Percentiles rank a stretch among this genome's conserved stretches.
Conservation (phyloP, 306 rosid species). For the Ormosia semicastrata region DNA sequence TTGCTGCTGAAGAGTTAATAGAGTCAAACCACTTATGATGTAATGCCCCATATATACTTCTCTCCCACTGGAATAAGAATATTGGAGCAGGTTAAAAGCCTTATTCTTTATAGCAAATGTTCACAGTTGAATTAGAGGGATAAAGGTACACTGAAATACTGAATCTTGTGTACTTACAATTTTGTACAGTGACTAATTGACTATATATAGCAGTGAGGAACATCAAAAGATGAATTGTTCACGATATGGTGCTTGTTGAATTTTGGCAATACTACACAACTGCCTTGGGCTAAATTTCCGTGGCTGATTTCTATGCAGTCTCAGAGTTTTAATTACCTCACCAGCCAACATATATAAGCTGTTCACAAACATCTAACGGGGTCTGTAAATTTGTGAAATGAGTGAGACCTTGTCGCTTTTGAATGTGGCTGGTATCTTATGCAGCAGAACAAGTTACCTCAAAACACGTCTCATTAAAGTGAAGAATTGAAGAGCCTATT, state of each 20-base stretch:
- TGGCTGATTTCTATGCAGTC: constrained; percentile 2
- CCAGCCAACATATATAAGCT: too few relatives aligned
- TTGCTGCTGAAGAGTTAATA: not conserved
- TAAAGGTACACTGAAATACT: not conserved
- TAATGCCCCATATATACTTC: not conserved
- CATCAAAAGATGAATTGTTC: not conserved
- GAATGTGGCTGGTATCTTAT: not conserved
- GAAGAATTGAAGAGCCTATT: not conserved
- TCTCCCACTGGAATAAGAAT: not conserved
- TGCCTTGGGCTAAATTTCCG: not conserved
- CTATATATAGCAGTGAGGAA: constrained; percentile 22
- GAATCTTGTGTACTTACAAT: constrained; percentile 22
- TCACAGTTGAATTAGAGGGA: not conserved
- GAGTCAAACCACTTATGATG: not conserved
- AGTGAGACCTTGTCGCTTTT: too few relatives aligned
- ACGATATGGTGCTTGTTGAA: not conserved
- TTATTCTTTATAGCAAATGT: not conserved
- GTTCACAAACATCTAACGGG: too few relatives aligned
- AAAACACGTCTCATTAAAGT: not conserved
- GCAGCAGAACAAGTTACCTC: not conserved
- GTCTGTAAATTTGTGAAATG: too few relatives aligned
- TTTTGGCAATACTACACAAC: not conserved
- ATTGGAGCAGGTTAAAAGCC: not conserved
- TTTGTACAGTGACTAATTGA: not conserved
- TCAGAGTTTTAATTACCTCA: not conserved